phyloP scores from a whole-genome alignment of 2,329 filamentous ascomycete species.

The Microcyclospora tardicrescens region DNA sequence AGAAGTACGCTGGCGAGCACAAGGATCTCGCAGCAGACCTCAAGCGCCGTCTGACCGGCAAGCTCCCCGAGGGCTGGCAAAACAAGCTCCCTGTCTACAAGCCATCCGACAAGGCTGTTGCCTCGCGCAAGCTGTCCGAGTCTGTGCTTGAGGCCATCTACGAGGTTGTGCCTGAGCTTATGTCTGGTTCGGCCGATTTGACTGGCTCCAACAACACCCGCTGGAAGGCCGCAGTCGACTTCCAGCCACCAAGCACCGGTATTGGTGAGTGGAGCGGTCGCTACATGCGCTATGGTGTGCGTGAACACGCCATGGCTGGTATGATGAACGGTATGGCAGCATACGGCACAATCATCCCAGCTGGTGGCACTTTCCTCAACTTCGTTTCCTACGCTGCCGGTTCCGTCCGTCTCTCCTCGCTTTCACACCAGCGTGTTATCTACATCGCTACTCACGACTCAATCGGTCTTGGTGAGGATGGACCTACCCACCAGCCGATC shows the following conservation, averaged over 20 bases:
- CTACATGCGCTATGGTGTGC: slow-evolving; percentile 85
- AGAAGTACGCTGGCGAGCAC: slow-evolving; percentile 72
- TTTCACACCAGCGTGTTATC: slow-evolving; percentile 82
- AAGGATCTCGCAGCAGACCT: slow-evolving; percentile 71
- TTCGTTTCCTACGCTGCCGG: slow-evolving; percentile 97
- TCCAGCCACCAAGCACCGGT: slow-evolving; percentile 77
- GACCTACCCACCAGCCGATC: slow-evolving; percentile 96
- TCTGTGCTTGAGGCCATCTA: slow-evolving; percentile 81
- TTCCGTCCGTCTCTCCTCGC: slow-evolving; percentile 81
- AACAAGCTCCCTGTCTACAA: slow-evolving; percentile 87
- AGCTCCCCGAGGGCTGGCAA: slow-evolving; percentile 94
- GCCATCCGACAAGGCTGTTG: slow-evolving; percentile 67
- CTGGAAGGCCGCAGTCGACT: slow-evolving; percentile 94
- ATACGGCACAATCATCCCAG: slow-evolving; percentile 90
- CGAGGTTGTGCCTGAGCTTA: slow-evolving; percentile 68
- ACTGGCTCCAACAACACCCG: slow-evolving; percentile 97
- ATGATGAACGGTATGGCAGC: slow-evolving; percentile 92
- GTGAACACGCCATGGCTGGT: slow-evolving; percentile 83
- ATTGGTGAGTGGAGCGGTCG: slow-evolving; percentile 85
- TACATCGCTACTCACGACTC: slow-evolving; percentile 98
- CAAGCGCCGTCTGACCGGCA: slow-evolving; percentile 61
- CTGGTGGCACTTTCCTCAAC: slow-evolving; percentile 95
- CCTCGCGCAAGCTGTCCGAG: slow-evolving; percentile 94
- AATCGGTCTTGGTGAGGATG: slow-evolving; percentile 97
- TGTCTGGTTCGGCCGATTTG: slow-evolving; percentile 94